Conservation (phyloP, 2,329 filamentous ascomycete genomes). For the Arthrinium puccinioides region DNA sequence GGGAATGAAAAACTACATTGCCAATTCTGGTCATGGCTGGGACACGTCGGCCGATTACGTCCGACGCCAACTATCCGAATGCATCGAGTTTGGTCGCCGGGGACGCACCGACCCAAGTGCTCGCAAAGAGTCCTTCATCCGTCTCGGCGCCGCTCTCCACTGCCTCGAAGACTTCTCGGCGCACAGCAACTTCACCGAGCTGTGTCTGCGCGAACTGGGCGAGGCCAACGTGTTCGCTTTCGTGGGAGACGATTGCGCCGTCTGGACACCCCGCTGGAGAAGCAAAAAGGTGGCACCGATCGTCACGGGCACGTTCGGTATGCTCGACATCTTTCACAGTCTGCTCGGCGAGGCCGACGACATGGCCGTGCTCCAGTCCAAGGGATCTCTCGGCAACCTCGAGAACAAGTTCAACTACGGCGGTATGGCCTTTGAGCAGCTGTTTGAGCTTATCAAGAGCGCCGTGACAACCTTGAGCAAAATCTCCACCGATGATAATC, state of each 20-base stretch:
- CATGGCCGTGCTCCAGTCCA: constrained; percentile 21
- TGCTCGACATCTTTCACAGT: constrained; percentile 25
- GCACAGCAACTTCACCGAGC: constrained; percentile 47
- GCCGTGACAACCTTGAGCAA: constrained; percentile 15
- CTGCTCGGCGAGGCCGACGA: constrained; percentile 23
- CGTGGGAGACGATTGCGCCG: constrained; percentile 31
- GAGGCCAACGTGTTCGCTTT: constrained; percentile 44
- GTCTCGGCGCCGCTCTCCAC: constrained; percentile 42
- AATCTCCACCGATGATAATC: constrained; percentile 13
- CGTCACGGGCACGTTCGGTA: constrained; percentile 46
- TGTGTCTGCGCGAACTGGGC: constrained; percentile 42
- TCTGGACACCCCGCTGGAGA: constrained; percentile 26
- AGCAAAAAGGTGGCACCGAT: constrained; percentile 39
- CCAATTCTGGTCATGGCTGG: constrained; percentile 18
- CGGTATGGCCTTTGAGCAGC: constrained; percentile 19
- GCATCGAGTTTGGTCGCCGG: constrained; percentile 17
- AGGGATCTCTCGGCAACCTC: constrained; percentile 18
- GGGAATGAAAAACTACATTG: constrained; percentile 26
- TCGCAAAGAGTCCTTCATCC: constrained; percentile 16
- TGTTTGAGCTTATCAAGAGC: constrained; percentile 19
- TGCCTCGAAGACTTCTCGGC: constrained; percentile 47
- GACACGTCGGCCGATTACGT: constrained; percentile 21
- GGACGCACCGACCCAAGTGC: constrained; percentile 10
- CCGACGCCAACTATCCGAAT: constrained; percentile 15
- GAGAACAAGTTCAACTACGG: constrained; percentile 19